These are phyloP conservation scores for Monosporascus sp. DNA, from an alignment of 2,329 filamentous ascomycete species.

Conservation along the genomic window DNA sequence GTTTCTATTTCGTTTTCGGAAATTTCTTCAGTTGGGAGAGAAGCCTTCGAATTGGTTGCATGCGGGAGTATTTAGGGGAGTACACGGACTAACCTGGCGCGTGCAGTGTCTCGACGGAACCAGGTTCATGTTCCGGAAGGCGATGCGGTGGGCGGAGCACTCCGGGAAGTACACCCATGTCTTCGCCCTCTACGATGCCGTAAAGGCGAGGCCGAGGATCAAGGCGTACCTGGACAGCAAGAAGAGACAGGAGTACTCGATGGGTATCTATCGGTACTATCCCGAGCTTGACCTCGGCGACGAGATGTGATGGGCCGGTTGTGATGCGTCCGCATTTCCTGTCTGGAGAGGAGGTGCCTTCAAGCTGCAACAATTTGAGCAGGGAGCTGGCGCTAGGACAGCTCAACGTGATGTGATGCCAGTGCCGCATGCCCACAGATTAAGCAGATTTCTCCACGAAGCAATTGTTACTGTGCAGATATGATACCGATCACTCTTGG, in stretches of 20 bases:
- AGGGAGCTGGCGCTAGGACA: too few species aligned
- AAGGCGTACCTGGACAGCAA: slow-evolving; percentile 66
- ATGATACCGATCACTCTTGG: too few species aligned
- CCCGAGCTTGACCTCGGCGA: slow-evolving; percentile 57
- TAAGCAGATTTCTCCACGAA: too few species aligned
- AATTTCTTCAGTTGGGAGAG: too few species aligned
- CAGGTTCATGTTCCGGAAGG: slow-evolving; percentile 66
- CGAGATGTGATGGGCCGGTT: neutral
- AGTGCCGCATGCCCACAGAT: too few species aligned
- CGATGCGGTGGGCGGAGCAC: slow-evolving; percentile 49
- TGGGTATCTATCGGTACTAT: slow-evolving; percentile 69
- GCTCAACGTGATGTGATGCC: too few species aligned
- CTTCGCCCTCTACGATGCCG: slow-evolving; percentile 59
- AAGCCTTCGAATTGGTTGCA: too few species aligned
- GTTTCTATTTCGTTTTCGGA: slow-evolving; percentile 5
- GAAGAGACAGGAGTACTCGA: slow-evolving; percentile 54
- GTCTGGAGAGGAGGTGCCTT: too few species aligned
- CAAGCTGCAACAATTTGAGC: too few species aligned
- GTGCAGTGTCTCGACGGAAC: slow-evolving; percentile 52
- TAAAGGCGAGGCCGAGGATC: slow-evolving; percentile 59
- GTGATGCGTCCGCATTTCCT: neutral
- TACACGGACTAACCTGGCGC: neutral
- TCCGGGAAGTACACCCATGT: slow-evolving; percentile 54
- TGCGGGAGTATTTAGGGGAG: too few species aligned
- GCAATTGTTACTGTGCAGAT: too few species aligned